Conservation (phyloP, 2,329 filamentous ascomycete genomes). For the Calonectria crousiana region DNA sequence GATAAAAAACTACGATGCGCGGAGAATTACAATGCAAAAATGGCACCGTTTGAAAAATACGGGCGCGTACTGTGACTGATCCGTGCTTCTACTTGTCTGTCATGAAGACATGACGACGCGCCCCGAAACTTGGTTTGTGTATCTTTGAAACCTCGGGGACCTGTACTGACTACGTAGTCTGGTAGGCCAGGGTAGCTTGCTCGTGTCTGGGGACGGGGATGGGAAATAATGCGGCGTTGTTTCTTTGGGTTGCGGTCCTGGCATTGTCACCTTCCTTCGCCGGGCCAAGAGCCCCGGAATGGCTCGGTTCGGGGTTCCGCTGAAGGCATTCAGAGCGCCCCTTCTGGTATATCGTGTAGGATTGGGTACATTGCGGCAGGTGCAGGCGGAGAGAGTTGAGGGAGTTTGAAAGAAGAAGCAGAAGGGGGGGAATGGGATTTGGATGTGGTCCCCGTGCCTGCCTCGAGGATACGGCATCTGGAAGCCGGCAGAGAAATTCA, state of each 20-base stretch:
- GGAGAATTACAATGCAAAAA: background rate
- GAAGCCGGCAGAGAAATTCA: background rate
- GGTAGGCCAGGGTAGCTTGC: background rate
- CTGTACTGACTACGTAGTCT: background rate
- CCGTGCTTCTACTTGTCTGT: background rate
- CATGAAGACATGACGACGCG: background rate
- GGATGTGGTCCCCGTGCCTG: constrained; percentile 1
- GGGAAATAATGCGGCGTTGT: background rate
- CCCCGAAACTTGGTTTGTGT: constrained; percentile 2
- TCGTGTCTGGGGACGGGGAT: background rate
- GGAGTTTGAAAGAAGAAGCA: background rate
- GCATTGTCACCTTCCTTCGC: background rate
- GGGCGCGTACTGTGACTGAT: background rate
- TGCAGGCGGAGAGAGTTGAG: background rate
- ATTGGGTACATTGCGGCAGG: background rate
- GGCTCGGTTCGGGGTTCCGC: constrained; percentile 41
- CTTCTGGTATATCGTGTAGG: background rate
- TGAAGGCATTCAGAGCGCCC: background rate
- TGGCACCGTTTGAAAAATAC: background rate
- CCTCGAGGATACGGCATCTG: background rate
- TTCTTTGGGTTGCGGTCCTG: background rate
- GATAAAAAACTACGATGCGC: background rate
- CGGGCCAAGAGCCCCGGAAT: constrained; percentile 33
- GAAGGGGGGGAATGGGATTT: background rate
- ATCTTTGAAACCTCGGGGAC: background rate